Evolutionary conservation across 306 rosid genomes (phyloP), one percentile per base, ranked within the genome.

Genomic region (Notholithocarpus densiflorus): DNA sequence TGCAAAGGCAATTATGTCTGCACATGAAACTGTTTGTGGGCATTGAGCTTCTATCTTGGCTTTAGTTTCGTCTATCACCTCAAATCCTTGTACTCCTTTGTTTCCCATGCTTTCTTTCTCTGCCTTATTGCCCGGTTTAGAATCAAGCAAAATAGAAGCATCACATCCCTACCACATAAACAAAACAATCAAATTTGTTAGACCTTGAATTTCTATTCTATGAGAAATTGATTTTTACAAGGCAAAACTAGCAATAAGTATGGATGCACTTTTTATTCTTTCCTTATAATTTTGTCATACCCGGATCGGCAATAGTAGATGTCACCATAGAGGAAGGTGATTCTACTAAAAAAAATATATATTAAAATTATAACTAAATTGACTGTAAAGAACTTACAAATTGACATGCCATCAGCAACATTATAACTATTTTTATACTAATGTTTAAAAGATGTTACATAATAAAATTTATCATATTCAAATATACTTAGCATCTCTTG

Each of bases 1-100:
- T 5, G 79, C 60, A 24, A 75, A 75, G 29, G 72, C 43, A 2
- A 75, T 10, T 3, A 75, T 61, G 29, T 75, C 79, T 0, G 79
- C 71, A 23, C 72, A 75, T 3, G 79, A 62, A 15, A 75, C 79
- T 1, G 60, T 59, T 24, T 57, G 34, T 5, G 57, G 45, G 19
- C 79, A 75, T 24, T 54, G 26, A 18, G 79, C 56, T 75, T 75
- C 79, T 17, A 75, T 54, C 29, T 75, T 75, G 27, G 61, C 56
- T 62, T 75, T 75, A 12, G 79, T 72, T 40, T 40, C 45, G 45
- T 40, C 45, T 8, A 40, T 40, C 12, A 40, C 45, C 3, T 40
- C 45, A 40, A 75, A 75, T 19, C 79, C 79, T 2, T 59, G 79
- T 12, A 75, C 43, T 3, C 62, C 1, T 4, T 71, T 71, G 23